Percentiles rank a stretch among this genome's conserved stretches.
Conservation (phyloP, 768 basidiomycete species). For the Lactarius hatsudake region DNA sequence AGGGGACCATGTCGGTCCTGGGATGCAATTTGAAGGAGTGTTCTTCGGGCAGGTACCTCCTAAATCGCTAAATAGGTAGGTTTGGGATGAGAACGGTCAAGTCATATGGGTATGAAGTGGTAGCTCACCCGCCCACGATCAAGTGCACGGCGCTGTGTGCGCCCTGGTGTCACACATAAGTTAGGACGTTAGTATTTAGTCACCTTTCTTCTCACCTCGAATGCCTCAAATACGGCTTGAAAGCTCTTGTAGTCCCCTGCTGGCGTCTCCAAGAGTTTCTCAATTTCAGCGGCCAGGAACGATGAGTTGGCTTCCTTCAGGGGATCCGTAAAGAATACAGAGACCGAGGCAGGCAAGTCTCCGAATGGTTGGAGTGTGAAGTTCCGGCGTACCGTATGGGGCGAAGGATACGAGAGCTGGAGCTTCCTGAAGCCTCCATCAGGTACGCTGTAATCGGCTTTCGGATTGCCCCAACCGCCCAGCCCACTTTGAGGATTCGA, state of each 20-base stretch:
- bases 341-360: not conserved
- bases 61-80: conserved; percentile 30
- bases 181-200: not conserved
- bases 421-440: conserved; percentile 34
- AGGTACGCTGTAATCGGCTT: conserved; percentile 28
- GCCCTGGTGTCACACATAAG: conserved; percentile 29
- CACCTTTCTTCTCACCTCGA: conserved; percentile 27
- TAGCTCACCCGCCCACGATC: conserved; percentile 35
- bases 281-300: conserved; percentile 31
- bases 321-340: conserved; percentile 27
- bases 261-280: conserved; percentile 31
- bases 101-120: not conserved
- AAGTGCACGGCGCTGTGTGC: conserved; percentile 36
- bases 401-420: conserved; percentile 35
- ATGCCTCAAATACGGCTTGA: conserved; percentile 33
- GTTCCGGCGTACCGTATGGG: conserved; percentile 36
- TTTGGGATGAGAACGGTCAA: not conserved
- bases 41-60: conserved; percentile 32
- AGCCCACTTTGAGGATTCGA: conserved; percentile 29
- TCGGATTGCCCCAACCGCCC: conserved; percentile 33
- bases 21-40: conserved; percentile 30
- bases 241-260: conserved; percentile 33
- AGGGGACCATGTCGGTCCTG: conserved; percentile 34
- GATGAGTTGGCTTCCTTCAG: conserved; percentile 30
- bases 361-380: conserved; percentile 36